phyloP scores from a whole-genome alignment of 129 eudicot genomes.

The Flaveria bidentis region DNA sequence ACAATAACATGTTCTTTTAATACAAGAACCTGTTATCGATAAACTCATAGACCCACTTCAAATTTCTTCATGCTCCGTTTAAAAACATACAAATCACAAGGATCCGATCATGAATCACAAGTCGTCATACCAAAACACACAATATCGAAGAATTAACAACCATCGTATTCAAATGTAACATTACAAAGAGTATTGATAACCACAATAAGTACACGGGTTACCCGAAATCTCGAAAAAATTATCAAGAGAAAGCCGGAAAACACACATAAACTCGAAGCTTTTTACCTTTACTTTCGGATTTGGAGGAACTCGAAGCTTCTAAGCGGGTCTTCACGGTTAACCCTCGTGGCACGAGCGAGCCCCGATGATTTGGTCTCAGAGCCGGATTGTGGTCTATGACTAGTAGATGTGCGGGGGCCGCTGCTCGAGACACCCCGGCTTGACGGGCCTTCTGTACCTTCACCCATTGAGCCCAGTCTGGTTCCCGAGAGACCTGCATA shows the following conservation, averaged over 20 bases:
- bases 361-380: conserved; percentile 54
- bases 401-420: conserved; percentile 61
- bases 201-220: conserved; percentile 20
- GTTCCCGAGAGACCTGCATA: conserved; percentile 51
- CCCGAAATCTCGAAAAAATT: conserved; percentile 18
- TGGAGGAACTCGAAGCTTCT: conserved; percentile 95
- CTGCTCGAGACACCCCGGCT: conserved; percentile 57
- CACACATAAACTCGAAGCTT: conserved; percentile 3
- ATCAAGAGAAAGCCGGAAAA: conserved; percentile 15
- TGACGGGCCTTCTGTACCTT: conserved; percentile 55
- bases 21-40: too few species aligned
- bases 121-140: background rate
- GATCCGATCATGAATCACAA: too few species aligned
- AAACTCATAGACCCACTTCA: too few species aligned
- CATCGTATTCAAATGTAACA: conserved; percentile 29
- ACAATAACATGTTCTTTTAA: too few species aligned
- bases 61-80: too few species aligned
- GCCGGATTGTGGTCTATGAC: conserved; percentile 63
- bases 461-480: conserved; percentile 72
- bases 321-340: conserved; percentile 68
- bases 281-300: conserved; percentile 58
- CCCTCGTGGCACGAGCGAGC: conserved; percentile 60
- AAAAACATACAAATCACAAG: too few species aligned
- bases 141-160: conserved; percentile 16
- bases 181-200: conserved; percentile 29